phyloP scores from a whole-genome alignment of 495 filamentous ascomycete genomes.

The Penicillium ucsense region DNA sequence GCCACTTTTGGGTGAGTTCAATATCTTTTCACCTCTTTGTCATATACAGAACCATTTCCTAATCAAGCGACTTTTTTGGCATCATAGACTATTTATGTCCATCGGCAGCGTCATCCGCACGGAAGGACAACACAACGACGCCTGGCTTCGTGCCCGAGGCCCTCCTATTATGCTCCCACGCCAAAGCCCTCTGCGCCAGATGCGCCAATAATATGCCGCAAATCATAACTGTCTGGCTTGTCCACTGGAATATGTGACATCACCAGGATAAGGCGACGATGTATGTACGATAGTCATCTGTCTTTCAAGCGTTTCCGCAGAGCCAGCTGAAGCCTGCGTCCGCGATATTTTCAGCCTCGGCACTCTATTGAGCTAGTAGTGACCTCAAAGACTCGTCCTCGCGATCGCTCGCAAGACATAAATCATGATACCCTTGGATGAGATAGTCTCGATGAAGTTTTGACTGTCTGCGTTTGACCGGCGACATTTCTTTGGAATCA shows the following conservation, averaged over 20 bases:
- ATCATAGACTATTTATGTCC: conserved; percentile 88
- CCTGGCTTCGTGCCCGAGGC: conserved; percentile 37
- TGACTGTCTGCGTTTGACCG: too few species aligned
- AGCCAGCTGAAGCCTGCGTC: too few species aligned
- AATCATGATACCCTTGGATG: too few species aligned
- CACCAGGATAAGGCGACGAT: conserved; percentile 14
- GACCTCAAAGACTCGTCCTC: too few species aligned
- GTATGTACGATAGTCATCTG: conserved; percentile 27
- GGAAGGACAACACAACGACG: conserved; percentile 49
- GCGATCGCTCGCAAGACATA: too few species aligned
- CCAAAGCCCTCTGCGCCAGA: conserved; percentile 25
- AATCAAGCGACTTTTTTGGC: conserved; percentile 2
- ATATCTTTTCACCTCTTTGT: neutral
- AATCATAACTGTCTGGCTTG: conserved; percentile 1
- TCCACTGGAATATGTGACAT: conserved; percentile 15
- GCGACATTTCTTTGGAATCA: too few species aligned
- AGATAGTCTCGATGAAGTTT: too few species aligned
- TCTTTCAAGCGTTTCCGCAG: conserved; percentile 9
- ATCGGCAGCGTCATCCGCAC: conserved; percentile 94
- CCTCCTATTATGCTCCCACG: conserved; percentile 41
- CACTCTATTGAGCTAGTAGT: too few species aligned
- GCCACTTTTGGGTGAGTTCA: conserved; percentile 82
- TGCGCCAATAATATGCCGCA: conserved; percentile 21
- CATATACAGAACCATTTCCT: neutral
- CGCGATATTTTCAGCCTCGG: too few species aligned